Evolutionary conservation across 164 flowering plant species (phyloP).

Genomic region (Vitis rotundifolia): DNA sequence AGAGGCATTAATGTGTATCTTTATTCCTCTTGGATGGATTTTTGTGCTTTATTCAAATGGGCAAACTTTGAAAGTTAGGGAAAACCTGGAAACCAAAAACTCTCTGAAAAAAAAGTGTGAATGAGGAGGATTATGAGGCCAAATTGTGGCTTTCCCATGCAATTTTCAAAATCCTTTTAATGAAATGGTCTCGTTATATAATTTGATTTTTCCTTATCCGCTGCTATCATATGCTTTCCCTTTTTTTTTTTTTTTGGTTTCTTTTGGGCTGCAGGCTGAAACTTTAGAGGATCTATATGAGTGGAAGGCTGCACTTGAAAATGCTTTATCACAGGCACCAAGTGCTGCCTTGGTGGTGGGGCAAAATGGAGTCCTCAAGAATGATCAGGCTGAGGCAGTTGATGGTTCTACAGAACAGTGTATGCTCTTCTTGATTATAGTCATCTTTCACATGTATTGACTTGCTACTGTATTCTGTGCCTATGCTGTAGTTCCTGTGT

Average conservation of each 20-base stretch:
- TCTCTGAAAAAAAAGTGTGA: neutral
- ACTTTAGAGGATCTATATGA: slow-evolving; percentile 82
- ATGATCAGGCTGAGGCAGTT: slow-evolving; percentile 57
- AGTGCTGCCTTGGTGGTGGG: slow-evolving; percentile 65
- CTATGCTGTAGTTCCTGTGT: neutral
- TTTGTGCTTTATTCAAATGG: neutral
- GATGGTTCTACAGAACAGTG: slow-evolving; percentile 62
- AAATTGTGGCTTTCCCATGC: neutral
- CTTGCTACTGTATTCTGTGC: slow-evolving; percentile 5
- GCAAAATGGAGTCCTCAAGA: slow-evolving; percentile 71
- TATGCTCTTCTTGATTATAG: slow-evolving; percentile 31
- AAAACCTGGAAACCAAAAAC: neutral
- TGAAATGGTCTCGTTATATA: neutral
- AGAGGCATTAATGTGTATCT: no score
- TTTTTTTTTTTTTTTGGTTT: neutral
- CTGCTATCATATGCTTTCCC: slow-evolving; percentile 6
- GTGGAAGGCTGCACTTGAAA: slow-evolving; percentile 93
- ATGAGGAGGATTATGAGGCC: neutral
- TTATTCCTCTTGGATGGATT: neutral
- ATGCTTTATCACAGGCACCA: slow-evolving; percentile 86
- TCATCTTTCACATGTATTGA: slow-evolving; percentile 7
- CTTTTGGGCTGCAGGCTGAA: slow-evolving; percentile 67
- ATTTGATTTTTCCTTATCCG: neutral
- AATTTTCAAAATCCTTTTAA: neutral
- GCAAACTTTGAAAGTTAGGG: neutral